A percentile compares a stretch with the other conserved stretches of the same genome.
Conservation (phyloP, 495 filamentous ascomycete species). For the Talaromyces nanjingensis region DNA sequence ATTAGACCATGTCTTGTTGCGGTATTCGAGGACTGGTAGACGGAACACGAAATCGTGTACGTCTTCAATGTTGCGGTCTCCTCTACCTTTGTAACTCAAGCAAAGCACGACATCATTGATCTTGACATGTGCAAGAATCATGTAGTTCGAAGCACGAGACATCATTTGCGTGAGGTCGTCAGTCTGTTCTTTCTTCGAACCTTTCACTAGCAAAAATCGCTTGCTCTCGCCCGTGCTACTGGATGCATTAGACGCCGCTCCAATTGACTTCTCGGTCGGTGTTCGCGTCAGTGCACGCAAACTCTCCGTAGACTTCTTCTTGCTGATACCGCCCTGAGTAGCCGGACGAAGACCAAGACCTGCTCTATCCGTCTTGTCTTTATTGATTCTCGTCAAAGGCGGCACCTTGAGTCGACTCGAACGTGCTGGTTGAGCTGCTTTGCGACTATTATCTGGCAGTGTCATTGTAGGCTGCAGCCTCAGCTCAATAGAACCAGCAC, state of each 20-base stretch:
- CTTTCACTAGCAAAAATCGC: slow-evolving; percentile 47
- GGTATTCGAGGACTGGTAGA: slow-evolving; percentile 87
- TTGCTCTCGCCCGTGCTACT: slow-evolving; percentile 50
- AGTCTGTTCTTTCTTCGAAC: slow-evolving; percentile 51
- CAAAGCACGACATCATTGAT: slow-evolving; percentile 92
- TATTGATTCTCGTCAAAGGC: slow-evolving; percentile 33
- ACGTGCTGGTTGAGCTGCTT: slow-evolving; percentile 22
- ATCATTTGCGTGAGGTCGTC: slow-evolving; percentile 99
- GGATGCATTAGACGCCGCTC: slow-evolving; percentile 42
- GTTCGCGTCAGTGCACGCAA: slow-evolving; percentile 44
- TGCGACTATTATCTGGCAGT: slow-evolving; percentile 43
- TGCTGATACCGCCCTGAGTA: slow-evolving; percentile 32
- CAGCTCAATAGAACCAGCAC: slow-evolving; percentile 64
- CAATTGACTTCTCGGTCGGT: slow-evolving; percentile 36
- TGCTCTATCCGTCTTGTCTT: slow-evolving; percentile 21
- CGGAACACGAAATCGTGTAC: slow-evolving; percentile 97
- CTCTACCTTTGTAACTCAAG: slow-evolving; percentile 93
- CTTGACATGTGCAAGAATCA: slow-evolving; percentile 93
- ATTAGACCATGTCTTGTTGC: slow-evolving; percentile 99
- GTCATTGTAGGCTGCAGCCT: slow-evolving; percentile 72
- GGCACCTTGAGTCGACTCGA: slow-evolving; percentile 38
- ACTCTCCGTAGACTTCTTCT: slow-evolving; percentile 65
- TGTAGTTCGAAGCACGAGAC: slow-evolving; percentile 87
- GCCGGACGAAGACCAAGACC: slow-evolving; percentile 19
- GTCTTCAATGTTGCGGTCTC: slow-evolving; percentile 90